A percentile compares a stretch with the other conserved stretches of the same genome.
phyloP scores from a whole-genome alignment of 164 flowering plant genomes.

The Saururus chinensis region DNA sequence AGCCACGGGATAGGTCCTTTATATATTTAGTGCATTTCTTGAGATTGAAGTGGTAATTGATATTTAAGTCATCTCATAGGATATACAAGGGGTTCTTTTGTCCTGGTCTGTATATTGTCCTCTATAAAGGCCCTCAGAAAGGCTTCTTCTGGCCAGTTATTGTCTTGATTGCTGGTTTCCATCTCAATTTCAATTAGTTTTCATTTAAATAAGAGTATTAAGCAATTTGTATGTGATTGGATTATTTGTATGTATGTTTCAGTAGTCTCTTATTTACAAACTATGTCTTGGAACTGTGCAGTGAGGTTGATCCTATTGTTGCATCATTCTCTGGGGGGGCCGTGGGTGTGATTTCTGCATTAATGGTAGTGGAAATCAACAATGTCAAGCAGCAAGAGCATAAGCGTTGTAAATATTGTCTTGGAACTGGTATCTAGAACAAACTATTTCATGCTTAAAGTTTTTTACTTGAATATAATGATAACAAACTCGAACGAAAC shows the following conservation, averaged over 20 bases:
- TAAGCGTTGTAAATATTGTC: constrained; percentile 94
- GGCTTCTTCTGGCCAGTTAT: too few relatives aligned
- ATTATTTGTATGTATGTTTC: background rate
- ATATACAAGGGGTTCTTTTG: too few relatives aligned
- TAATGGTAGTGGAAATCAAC: constrained; percentile 97
- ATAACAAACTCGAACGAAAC: background rate
- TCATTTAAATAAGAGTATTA: too few relatives aligned
- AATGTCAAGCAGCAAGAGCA: constrained; percentile 95
- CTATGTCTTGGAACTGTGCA: constrained; percentile 17
- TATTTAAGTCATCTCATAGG: too few relatives aligned
- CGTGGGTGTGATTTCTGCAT: constrained; percentile 92
- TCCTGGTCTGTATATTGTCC: too few relatives aligned
- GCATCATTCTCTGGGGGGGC: constrained; percentile 99
- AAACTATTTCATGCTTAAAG: background rate
- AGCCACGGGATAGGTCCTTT: too few relatives aligned
- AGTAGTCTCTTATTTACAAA: background rate
- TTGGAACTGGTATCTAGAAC: constrained; percentile 70
- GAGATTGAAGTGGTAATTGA: too few relatives aligned
- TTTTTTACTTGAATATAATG: too few relatives aligned
- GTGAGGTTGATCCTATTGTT: constrained; percentile 97
- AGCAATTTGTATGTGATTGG: background rate
- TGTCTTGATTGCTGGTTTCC: too few relatives aligned
- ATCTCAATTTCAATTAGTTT: too few relatives aligned
- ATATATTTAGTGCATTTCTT: too few relatives aligned
- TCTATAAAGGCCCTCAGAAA: too few relatives aligned